A percentile compares a stretch with the other conserved stretches of the same genome.
phyloP scores from a whole-genome alignment of 495 filamentous ascomycete genomes.

The Aspergillus haitiensis region DNA sequence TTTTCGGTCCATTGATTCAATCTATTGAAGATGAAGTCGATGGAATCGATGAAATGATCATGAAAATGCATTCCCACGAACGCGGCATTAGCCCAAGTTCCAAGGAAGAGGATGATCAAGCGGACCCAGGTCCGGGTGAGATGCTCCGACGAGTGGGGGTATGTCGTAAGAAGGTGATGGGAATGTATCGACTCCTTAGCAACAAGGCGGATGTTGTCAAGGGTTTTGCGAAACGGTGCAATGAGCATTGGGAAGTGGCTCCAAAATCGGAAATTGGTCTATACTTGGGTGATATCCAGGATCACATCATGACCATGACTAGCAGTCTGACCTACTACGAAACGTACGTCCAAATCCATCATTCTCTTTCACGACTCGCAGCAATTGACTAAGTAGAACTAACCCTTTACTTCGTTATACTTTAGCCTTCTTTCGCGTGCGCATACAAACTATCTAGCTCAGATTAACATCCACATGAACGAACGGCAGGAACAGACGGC shows the following conservation, averaged over 20 bases:
- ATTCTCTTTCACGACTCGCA: background rate
- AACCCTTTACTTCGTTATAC: constrained; percentile 12
- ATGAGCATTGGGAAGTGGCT: constrained; percentile 96
- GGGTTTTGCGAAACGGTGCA: constrained; percentile 97
- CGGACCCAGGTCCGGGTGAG: constrained; percentile 57
- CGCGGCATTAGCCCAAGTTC: constrained; percentile 27
- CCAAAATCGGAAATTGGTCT: constrained; percentile 92
- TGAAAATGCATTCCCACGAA: constrained; percentile 67
- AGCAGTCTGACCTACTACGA: constrained; percentile 93
- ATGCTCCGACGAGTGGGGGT: constrained; percentile 91
- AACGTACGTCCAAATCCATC: constrained; percentile 61
- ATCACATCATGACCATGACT: constrained; percentile 98
- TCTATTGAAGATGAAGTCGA: constrained; percentile 86
- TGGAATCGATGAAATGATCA: constrained; percentile 80
- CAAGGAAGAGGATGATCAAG: constrained; percentile 37
- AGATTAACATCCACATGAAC: constrained; percentile 95
- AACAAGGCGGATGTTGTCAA: constrained; percentile 99
- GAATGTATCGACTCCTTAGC: constrained; percentile 84
- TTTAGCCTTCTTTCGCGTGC: constrained; percentile 82
- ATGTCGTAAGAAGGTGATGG: constrained; percentile 96
- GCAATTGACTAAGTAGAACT: constrained; percentile 7
- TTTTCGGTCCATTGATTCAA: constrained; percentile 87
- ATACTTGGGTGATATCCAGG: constrained; percentile 96
- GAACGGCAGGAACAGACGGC: constrained; percentile 95
- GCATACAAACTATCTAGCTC: constrained; percentile 93